Evolutionary conservation across 202 grass and related monocot genomes (phyloP), one percentile per base, ranked within the genome.

Genomic region (Musa balbisiana): DNA sequence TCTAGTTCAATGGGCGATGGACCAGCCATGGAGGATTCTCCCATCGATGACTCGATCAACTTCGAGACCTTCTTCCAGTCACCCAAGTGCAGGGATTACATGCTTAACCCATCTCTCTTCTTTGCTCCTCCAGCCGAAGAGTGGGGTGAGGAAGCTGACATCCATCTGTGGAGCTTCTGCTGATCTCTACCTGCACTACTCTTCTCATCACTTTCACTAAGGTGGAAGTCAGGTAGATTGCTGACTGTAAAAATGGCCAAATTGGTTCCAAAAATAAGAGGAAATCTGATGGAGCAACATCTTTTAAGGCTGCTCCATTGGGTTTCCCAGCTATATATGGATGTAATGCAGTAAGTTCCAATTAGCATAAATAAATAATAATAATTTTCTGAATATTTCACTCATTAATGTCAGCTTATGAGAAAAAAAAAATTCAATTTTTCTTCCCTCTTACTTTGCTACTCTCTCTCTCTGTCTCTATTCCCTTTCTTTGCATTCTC

Each of bases 11-110:
- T 9, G 16, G 56, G n/a, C 17, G 56, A 11, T 43, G 33, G 33
- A 43, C 4, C 5, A 8, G 66, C 66, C 25, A 59, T 59, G 15
- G 55, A 59, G 20, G 58, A 9, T 62, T 62, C 17, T 33, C 65
- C 27, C 11, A 9, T 52, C 49, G 68, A 71, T 11, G 19, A 49
- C 43, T 59, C 73, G 26, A 49, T 75, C 24, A 25, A 75, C 73
- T 75, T 75, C 26, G 73, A 75, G 16, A 55, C 73, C 16, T 62
- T 62, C 54, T 75, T 75, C 73, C 73, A 75, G 26, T 75, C 73
- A 10, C 73, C 73, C 1, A 75, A 75, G 73, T 60, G 73, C 54
- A 49, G 59, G 55, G 73, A 75, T 26, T 75, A 75, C 17, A 60
- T 75, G 73, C 23, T 59, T 0, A 75, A 75, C 24, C 16, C 54